These are phyloP conservation scores for Fusarium nematophilum DNA, from an alignment of 2,329 filamentous ascomycete genomes.

Conservation along the genomic window DNA sequence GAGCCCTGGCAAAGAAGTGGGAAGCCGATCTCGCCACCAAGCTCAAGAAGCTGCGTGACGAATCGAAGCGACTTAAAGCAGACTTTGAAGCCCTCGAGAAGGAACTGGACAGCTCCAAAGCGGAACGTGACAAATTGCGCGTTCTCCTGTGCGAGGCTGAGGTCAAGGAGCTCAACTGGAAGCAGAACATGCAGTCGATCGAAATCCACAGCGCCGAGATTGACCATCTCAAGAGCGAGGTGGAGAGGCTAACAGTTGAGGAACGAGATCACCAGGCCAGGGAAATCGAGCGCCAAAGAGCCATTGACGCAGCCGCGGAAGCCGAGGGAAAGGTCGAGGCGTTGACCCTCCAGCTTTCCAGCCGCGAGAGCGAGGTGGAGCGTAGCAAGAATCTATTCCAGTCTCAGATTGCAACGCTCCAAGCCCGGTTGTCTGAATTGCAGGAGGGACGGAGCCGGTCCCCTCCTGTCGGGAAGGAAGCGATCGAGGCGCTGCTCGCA, in stretches of 20 bases:
- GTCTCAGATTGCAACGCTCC: conserved; percentile 60
- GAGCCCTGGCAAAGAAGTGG: conserved; percentile 81
- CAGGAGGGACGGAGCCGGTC: conserved; percentile 43
- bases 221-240: conserved; percentile 67
- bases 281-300: conserved; percentile 68
- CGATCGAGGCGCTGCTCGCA: conserved; percentile 59
- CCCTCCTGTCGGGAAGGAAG: conserved; percentile 47
- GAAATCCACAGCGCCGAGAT: conserved; percentile 71
- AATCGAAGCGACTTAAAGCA: conserved; percentile 72
- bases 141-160: conserved; percentile 76
- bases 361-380: conserved; percentile 60
- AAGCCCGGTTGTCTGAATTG: conserved; percentile 57
- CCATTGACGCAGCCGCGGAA: conserved; percentile 67
- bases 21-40: conserved; percentile 77
- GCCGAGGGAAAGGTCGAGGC: conserved; percentile 69
- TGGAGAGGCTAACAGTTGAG: conserved; percentile 68
- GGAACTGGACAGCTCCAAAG: conserved; percentile 67
- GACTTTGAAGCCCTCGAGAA: conserved; percentile 68
- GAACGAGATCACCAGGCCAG: conserved; percentile 73
- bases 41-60: conserved; percentile 73
- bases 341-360: conserved; percentile 67
- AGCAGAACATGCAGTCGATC: conserved; percentile 72
- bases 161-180: conserved; percentile 71
- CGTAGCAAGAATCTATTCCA: conserved; percentile 58
- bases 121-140: conserved; percentile 73